Evolutionary conservation across 1,139 yeast genomes (phyloP).

Genomic region (Taphrina deformans): DNA sequence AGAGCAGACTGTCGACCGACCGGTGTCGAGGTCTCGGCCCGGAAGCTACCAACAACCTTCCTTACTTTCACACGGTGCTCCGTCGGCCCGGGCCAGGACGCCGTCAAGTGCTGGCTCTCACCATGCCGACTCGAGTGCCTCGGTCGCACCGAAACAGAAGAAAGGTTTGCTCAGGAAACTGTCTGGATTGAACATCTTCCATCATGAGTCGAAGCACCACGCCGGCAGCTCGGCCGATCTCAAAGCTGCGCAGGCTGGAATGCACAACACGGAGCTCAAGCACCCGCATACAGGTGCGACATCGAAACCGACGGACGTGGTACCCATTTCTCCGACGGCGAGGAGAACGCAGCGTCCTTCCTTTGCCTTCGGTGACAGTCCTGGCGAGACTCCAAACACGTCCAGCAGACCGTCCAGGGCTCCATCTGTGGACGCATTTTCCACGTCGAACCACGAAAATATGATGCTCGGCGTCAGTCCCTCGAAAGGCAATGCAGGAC

Average conservation of each 20-base stretch:
- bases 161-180: constrained; percentile 8
- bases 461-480: not conserved
- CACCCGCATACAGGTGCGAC: not conserved
- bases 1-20: not conserved
- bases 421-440: not conserved
- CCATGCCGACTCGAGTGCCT: not conserved
- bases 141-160: not conserved
- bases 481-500: not conserved
- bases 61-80: constrained; percentile 11
- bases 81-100: not conserved
- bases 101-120: not conserved
- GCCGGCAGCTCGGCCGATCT: not conserved
- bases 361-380: constrained; percentile 9
- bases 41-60: constrained; percentile 3
- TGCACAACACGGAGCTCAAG: constrained; percentile 15
- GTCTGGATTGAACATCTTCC: constrained; percentile 11
- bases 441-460: not conserved
- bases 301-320: not conserved
- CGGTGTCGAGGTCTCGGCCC: not conserved
- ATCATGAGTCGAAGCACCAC: constrained; percentile 8
- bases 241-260: not conserved
- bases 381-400: not conserved
- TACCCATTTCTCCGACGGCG: not conserved
- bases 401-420: constrained; percentile 4
- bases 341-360: not conserved